Base-by-base conservation (phyloP, 768 basidiomycete species). In the Dioszegia aurantiaca region DNA sequence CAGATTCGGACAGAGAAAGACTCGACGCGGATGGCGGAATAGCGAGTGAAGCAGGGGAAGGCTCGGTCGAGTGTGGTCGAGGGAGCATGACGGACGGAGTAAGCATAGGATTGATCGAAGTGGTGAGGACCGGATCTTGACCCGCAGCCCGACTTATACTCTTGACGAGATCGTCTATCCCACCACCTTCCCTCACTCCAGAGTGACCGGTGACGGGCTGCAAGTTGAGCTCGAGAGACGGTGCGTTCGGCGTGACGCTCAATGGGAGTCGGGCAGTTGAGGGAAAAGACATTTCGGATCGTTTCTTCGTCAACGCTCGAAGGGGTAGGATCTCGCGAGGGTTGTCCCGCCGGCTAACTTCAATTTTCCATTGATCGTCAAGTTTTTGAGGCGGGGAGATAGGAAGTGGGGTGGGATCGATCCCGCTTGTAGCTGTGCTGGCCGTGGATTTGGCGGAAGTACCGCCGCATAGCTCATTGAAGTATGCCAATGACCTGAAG, bases 111-210 rank as follows among this genome's bases (percentile, higher is more conserved):
- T 47, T 24, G 42, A 11, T 23, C 12, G 46, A 10, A 23, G 46
- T 45, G 28, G 58, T 56, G 30, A 61, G 43, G 5, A 57, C 42
- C 9, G 61, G 61, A 47, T 60, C 65, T 30, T 62, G 53, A 1
- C 60, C 61, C 2, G 70, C 65, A 14, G 70, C 70, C 55, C 67
- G 69, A 37, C 60, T 61, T 62, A 72, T 72, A 24, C 52, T 67
- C 46, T 58, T 59, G 21, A 66, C 65, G 3, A 69, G 54, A 42
- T 72, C 70, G 1, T 54, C 61, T 8, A 67, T 72, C 56, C 17
- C 44, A 33, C 33, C 33, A 14, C 17, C 56, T 16, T 27, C 56
- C 42, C 36, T 49, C 54, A 2, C 60, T 61, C 51, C 36, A 26
- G 51, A 60, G 21, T 40, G 51, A 26, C 51, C 51, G 3, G 64